Conservation (phyloP, 768 basidiomycete species). For the Amanita exitialis region DNA sequence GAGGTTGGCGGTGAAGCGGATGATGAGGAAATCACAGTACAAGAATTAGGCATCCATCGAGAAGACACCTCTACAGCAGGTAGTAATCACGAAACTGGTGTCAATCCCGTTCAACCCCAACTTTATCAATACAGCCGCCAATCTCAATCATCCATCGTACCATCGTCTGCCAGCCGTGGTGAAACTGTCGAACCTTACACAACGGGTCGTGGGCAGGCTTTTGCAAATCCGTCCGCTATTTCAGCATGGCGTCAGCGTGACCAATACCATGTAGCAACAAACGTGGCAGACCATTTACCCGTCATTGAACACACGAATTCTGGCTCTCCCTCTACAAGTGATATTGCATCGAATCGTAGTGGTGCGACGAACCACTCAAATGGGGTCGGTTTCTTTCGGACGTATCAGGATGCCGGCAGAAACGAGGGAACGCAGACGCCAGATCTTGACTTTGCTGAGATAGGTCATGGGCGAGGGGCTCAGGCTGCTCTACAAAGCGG, state of each 20-base stretch:
- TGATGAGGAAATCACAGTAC: slow-evolving; percentile 20
- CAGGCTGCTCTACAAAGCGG: slow-evolving; percentile 11
- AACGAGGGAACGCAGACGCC: slow-evolving; percentile 55
- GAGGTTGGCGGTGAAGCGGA: slow-evolving; percentile 22
- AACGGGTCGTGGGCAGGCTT: background rate
- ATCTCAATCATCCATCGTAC: slow-evolving; percentile 15
- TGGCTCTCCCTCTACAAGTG: slow-evolving; percentile 40
- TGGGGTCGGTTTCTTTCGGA: slow-evolving; percentile 49
- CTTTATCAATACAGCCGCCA: slow-evolving; percentile 25
- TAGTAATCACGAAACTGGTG: slow-evolving; percentile 2
- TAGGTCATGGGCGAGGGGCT: slow-evolving; percentile 61
- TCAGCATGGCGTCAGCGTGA: slow-evolving; percentile 26
- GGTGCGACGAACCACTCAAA: slow-evolving; percentile 41
- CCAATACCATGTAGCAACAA: slow-evolving; percentile 13
- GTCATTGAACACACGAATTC: slow-evolving; percentile 53
- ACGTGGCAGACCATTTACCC: slow-evolving; percentile 38
- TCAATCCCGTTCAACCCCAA: slow-evolving; percentile 16
- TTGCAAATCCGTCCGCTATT: slow-evolving; percentile 25
- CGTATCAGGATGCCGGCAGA: slow-evolving; percentile 35
- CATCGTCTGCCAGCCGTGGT: slow-evolving; percentile 14
- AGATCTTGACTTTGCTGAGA: slow-evolving; percentile 67
- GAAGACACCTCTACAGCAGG: slow-evolving; percentile 11
- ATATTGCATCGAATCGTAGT: slow-evolving; percentile 47
- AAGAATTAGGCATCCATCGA: slow-evolving; percentile 10
- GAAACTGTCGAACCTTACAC: slow-evolving; percentile 1